Base-by-base conservation (phyloP, 164 flowering plant species). In the Nymphaea thermarum region DNA sequence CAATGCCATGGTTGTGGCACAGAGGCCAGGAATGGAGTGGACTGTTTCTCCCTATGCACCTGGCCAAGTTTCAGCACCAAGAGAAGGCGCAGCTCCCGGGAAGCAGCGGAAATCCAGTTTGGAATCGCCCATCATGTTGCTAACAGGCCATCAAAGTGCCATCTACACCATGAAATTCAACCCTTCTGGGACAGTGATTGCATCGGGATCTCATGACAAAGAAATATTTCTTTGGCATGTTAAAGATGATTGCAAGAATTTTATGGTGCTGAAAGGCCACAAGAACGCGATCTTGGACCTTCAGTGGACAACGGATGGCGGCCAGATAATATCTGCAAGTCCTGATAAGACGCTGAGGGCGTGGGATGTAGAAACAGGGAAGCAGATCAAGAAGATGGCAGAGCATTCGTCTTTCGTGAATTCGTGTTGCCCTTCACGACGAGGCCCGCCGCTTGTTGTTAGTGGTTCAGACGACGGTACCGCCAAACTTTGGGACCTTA, bases 401-500 rank as follows among this genome's bases (percentile, higher is more conserved):
- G 99, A 92, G 59, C 99, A 91, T 77, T 82, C 90, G 6, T 89
- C 90, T 18, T 86, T 84, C 74, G 99, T 94, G 70, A 94, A 91
- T 69, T 85, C 99, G 0, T 94, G 99, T 76, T 91, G 92, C 74
- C 96, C 93, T 67, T 80, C 97, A 4, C 82, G 97, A 7, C 74
- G 99, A 68, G 99, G 96, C 10, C 99, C 95, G 5, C 97, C 99
- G 42, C 96, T 91, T 73, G 85, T 91, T 68, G 95, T 94, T 43
- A 94, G 97, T 71, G 99, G 99, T 7, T 94, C 99, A 11, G 99
- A 94, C 80, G 99, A 94, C 74, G 99, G 99, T 44, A 91, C 99
- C 75, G 96, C 97, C 16, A 89, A 90, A 70, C 95, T 91, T 11
- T 91, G 97, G 99, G 99, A 94, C 71, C 84, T 94, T 82, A 90